Percentiles rank a stretch among this genome's conserved stretches.
These are phyloP conservation scores for Guadua angustifolia DNA, from an alignment of 176 grass and related monocot species.

Conservation along the genomic window DNA sequence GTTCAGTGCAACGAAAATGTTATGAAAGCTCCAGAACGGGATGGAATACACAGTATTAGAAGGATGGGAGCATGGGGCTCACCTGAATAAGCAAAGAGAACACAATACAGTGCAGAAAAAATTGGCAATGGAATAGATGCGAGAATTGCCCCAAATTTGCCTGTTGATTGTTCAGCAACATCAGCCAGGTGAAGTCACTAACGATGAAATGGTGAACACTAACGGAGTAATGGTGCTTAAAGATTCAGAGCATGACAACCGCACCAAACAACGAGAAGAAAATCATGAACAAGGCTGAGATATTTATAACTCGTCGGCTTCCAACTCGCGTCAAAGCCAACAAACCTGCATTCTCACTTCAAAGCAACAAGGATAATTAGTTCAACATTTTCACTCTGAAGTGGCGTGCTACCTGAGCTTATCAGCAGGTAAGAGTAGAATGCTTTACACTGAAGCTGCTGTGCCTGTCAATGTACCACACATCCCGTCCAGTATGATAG, in stretches of 20 bases:
- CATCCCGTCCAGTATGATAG: constrained; percentile 82
- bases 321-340: constrained; percentile 82
- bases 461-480: constrained; percentile 85
- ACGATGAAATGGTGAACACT: neutral
- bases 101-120: constrained; percentile 81
- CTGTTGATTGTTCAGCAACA: constrained; percentile 48
- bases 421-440: constrained; percentile 13
- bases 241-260: constrained; percentile 2
- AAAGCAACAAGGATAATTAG: constrained; percentile 16
- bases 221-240: neutral
- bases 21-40: neutral
- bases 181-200: neutral
- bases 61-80: constrained; percentile 2
- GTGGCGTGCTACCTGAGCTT: neutral
- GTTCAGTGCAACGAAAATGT: neutral
- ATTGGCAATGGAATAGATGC: constrained; percentile 89
- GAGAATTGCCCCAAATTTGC: constrained; percentile 91
- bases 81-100: constrained; percentile 93
- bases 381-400: constrained; percentile 2
- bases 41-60: neutral
- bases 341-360: constrained; percentile 89
- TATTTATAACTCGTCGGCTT: constrained; percentile 83
- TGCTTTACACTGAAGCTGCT: constrained; percentile 83
- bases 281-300: constrained; percentile 88
- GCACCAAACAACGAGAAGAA: constrained; percentile 96